Evolutionary conservation across 768 basidiomycete species (phyloP).

Genomic region (Kwoniella sp.): DNA sequence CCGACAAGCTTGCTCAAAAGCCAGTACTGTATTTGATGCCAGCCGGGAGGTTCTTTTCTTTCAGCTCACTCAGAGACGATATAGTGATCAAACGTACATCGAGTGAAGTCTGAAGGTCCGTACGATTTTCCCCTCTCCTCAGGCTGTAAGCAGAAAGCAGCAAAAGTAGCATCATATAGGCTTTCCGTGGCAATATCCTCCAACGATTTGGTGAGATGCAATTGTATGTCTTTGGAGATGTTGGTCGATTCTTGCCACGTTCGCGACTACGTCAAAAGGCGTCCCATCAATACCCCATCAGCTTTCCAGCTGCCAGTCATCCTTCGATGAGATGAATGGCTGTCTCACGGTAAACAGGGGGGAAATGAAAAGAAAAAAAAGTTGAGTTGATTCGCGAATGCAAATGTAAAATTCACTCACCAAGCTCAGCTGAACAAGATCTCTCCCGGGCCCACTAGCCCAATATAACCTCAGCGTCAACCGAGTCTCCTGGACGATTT

Average conservation of each 20-base stretch:
- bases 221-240: slow-evolving; percentile 7
- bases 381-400: too few species aligned
- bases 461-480: slow-evolving; percentile 9
- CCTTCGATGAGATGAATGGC: too few species aligned
- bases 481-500: slow-evolving; percentile 6
- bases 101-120: background rate
- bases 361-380: too few species aligned
- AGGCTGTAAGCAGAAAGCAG: slow-evolving; percentile 1
- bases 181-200: slow-evolving; percentile 9
- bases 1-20: slow-evolving; percentile 15
- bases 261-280: background rate
- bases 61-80: too few species aligned
- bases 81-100: too few species aligned
- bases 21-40: slow-evolving; percentile 3
- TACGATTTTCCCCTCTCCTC: background rate
- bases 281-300: background rate
- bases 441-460: slow-evolving; percentile 20
- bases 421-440: slow-evolving; percentile 10
- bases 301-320: too few species aligned
- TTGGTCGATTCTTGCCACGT: slow-evolving; percentile 12
- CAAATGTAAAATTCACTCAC: too few species aligned
- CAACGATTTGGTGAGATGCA: slow-evolving; percentile 8
- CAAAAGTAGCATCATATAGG: slow-evolving; percentile 13
- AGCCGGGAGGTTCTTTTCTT: too few species aligned
- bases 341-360: too few species aligned